Base-by-base conservation (phyloP, 2,329 filamentous ascomycete genomes). In the Stenocarpella maydis region DNA sequence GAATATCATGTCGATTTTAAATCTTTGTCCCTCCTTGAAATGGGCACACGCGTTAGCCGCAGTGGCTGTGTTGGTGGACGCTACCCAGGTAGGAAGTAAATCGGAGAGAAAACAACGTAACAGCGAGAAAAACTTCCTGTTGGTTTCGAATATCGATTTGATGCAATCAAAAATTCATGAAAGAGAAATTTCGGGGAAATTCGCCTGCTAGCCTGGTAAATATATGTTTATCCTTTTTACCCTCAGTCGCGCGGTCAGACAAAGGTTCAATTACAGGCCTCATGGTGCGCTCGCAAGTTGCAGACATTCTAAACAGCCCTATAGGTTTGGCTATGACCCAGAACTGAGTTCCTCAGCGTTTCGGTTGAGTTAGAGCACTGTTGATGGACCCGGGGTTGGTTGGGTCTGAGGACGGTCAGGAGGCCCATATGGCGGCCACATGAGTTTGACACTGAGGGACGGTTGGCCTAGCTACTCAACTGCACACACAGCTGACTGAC, bases 331-430 rank as follows among this genome's bases (percentile, higher is more conserved):
- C 6, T 14, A 37, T 49, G n/a, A 63, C 34, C 28, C 41, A 19
- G 4, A 49, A 7, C 26, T 37, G 41, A 63, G 28, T 37, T 49
- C 3, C 7, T 3, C 26, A 24, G 43, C n/a, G 58, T 63, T 63
- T 63, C 58, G 58, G n/a, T n/a, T n/a, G 7, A 34, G 58, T 63
- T 37, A 49, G 58, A 63, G 58, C 41, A 7, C 58, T 34, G 28
- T 14, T 37, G 15, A 6, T 12, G 41, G 58, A 63, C 58, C 58
- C 58, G 41, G 58, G 58, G 12, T 43, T 63, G 28, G 26, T 47
- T 37, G 41, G 58, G 58, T 24, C 58, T 63, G 43, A 37, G 15
- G 58, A 7, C 39, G 58, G 58, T 19, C 43, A 7, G 15, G 58
- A 21, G 58, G 58, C 58, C 58, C 19, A 21, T 8, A 37, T 17